A percentile compares a stretch with the other conserved stretches of the same genome.
These are phyloP conservation scores for Typha latifolia DNA, from an alignment of 176 grass and related monocot genomes.

Conservation along the genomic window DNA sequence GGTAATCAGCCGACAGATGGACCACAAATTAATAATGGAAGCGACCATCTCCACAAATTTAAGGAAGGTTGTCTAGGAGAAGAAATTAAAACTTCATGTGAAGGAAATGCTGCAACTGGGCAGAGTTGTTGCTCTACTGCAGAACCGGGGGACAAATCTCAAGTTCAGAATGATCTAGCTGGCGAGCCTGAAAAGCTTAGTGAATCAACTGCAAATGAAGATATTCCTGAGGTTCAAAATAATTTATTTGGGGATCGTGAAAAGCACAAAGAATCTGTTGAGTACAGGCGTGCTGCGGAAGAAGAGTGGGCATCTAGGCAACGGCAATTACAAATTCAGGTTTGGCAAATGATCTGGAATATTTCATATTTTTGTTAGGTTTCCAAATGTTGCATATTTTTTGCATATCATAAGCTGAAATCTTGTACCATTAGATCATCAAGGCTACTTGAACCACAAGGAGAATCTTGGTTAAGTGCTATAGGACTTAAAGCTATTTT, in stretches of 20 bases:
- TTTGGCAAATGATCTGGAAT: conserved; percentile 7
- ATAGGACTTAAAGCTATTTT: no score
- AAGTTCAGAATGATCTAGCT: conserved; percentile 20
- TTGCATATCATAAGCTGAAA: no score
- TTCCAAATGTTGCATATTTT: background rate
- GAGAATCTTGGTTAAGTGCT: no score
- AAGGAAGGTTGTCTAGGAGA: conserved; percentile 1
- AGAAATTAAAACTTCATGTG: conserved; percentile 19
- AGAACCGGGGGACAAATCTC: background rate
- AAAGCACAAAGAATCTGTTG: conserved; percentile 78
- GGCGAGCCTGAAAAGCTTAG: conserved; percentile 6
- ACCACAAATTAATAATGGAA: conserved; percentile 4
- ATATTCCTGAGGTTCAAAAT: conserved; percentile 9
- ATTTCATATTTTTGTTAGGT: background rate
- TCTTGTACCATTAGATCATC: no score
- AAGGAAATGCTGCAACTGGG: conserved; percentile 1
- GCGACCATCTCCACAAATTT: background rate
- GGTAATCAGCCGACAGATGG: conserved; percentile 13
- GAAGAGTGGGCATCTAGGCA: conserved; percentile 90
- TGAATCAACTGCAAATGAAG: conserved; percentile 4
- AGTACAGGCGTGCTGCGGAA: conserved; percentile 60
- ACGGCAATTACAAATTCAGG: conserved; percentile 69
- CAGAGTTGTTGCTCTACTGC: background rate
- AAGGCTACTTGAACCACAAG: no score
- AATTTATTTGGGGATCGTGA: conserved; percentile 48